Evolutionary conservation across 1,284 basidiomycete genomes (phyloP).

Genomic region (Termitomyces sp.): DNA sequence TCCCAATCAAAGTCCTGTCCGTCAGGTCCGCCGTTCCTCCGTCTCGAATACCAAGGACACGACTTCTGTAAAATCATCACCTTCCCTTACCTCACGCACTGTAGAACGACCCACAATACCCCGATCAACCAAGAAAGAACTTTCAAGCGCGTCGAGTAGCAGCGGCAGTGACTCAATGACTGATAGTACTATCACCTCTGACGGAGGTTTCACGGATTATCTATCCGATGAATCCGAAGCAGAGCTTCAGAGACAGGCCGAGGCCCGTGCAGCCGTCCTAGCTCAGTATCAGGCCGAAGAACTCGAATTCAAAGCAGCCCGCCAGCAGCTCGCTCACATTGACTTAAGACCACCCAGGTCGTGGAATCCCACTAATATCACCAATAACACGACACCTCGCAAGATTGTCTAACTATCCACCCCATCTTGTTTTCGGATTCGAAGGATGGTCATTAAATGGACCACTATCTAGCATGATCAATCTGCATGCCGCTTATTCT

Average conservation of each 20-base stretch:
- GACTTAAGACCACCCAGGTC: conserved; percentile 69
- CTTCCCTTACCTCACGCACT: conserved; percentile 19
- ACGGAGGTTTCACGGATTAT: conserved; percentile 80
- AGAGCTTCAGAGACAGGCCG: conserved; percentile 76
- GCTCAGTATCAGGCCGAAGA: conserved; percentile 78
- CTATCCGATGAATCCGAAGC: conserved; percentile 80
- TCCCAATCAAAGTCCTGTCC: conserved; percentile 15
- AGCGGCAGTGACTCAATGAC: conserved; percentile 56
- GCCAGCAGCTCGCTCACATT: conserved; percentile 67
- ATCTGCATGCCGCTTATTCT: conserved; percentile 1
- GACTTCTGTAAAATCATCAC: conserved; percentile 15
- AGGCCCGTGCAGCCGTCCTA: conserved; percentile 63
- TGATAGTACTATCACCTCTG: conserved; percentile 72
- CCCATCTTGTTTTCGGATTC: conserved; percentile 1
- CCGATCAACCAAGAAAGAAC: conserved; percentile 28
- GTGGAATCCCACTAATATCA: conserved; percentile 62
- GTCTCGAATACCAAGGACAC: conserved; percentile 21
- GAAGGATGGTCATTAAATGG: conserved; percentile 8
- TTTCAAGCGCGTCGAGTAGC: conserved; percentile 51
- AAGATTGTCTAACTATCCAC: conserved; percentile 9
- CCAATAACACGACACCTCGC: conserved; percentile 24
- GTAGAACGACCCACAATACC: conserved; percentile 24
- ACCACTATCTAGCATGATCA: conserved; percentile 5
- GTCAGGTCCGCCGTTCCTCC: conserved; percentile 20
- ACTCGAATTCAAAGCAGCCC: conserved; percentile 69